Evolutionary conservation across 257 asterid genomes (phyloP).

Genomic region (Perilla frutescens): DNA sequence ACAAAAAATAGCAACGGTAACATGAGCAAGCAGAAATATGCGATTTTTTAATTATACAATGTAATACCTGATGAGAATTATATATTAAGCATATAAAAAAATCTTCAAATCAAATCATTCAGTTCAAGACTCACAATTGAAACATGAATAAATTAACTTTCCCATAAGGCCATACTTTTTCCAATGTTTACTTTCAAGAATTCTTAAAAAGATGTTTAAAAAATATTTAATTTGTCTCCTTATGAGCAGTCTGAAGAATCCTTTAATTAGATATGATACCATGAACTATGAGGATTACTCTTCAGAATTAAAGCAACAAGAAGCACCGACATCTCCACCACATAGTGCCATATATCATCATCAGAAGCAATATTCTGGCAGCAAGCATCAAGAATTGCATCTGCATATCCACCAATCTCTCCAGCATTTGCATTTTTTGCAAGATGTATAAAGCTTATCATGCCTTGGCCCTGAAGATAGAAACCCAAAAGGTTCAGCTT

Average conservation of each 20-base stretch:
- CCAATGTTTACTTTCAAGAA: not conserved
- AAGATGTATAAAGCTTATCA: constrained; percentile 80
- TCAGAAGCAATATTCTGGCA: constrained; percentile 83
- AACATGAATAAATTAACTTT: not conserved
- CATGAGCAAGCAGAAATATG: constrained; percentile 12
- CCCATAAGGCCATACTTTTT: constrained; percentile 6
- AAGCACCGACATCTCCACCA: constrained; percentile 90
- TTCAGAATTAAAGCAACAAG: constrained; percentile 68
- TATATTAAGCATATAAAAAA: not conserved
- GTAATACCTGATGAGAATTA: not conserved
- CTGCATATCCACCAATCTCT: constrained; percentile 80
- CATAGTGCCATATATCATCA: constrained; percentile 79
- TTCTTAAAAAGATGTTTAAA: constrained; percentile 2
- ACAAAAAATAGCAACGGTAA: constrained; percentile 27
- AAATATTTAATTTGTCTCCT: constrained; percentile 20
- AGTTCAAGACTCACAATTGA: constrained; percentile 15
- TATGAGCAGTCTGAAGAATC: constrained; percentile 10
- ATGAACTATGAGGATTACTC: constrained; percentile 84
- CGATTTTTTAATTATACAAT: not conserved
- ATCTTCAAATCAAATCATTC: constrained; percentile 5
- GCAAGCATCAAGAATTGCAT: constrained; percentile 91
- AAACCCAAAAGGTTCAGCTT: constrained; percentile 29
- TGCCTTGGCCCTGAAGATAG: constrained; percentile 79
- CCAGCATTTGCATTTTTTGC: constrained; percentile 65
- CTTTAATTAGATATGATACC: constrained; percentile 51